phyloP scores from a whole-genome alignment of 306 rosid genomes.

The Vigna radiata region DNA sequence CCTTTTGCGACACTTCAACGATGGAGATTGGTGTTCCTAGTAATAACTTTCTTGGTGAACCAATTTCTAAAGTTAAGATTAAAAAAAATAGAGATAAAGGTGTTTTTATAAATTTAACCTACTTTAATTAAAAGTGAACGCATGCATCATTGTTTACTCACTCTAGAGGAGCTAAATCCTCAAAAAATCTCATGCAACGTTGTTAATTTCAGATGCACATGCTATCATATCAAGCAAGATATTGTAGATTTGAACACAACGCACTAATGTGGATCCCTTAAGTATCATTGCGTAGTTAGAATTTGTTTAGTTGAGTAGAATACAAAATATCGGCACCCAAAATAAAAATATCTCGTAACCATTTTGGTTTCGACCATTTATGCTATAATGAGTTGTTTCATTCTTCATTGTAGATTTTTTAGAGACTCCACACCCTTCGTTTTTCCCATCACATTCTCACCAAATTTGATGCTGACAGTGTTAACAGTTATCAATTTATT shows the following conservation, averaged over 20 bases:
- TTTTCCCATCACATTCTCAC: background rate
- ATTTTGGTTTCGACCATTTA: slow-evolving; percentile 1
- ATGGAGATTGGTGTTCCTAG: slow-evolving; percentile 6
- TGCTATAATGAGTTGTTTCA: background rate
- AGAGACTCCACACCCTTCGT: background rate
- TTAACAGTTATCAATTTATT: background rate
- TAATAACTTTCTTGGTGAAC: background rate
- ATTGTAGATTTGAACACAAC: slow-evolving; percentile 7
- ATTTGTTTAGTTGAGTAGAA: background rate
- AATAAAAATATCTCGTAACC: background rate
- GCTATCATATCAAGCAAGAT: slow-evolving; percentile 34
- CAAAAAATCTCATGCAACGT: slow-evolving; percentile 14
- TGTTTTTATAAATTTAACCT: background rate
- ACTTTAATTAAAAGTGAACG: background rate
- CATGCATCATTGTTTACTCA: background rate
- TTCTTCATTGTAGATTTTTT: too few species aligned
- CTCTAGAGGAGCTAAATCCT: background rate
- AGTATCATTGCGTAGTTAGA: background rate
- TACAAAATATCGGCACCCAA: background rate
- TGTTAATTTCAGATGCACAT: slow-evolving; percentile 8
- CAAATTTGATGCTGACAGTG: slow-evolving; percentile 10
- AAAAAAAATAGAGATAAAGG: background rate
- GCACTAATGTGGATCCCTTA: slow-evolving; percentile 26
- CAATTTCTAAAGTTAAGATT: background rate
- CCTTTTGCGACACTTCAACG: slow-evolving; percentile 26